Base-by-base conservation (phyloP, 2,329 filamentous ascomycete genomes). In the Alternaria gaisen region DNA sequence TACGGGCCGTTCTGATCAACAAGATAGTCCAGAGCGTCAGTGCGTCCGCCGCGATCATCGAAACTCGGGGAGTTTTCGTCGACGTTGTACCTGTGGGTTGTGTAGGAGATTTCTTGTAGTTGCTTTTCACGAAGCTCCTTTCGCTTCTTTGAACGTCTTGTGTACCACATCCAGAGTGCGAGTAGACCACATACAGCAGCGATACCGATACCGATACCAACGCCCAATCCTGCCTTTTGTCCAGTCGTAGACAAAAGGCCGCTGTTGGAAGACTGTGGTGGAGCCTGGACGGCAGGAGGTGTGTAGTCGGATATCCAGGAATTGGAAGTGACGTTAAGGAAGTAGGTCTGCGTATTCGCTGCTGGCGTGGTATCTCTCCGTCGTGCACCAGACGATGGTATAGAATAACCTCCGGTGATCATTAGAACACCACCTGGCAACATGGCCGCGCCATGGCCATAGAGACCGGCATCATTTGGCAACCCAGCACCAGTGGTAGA, bases 271-370 rank as follows among this genome's bases (percentile, higher is more conserved):
- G 69, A 56, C 14, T 61, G 43, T 4, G 67, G 46, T 26, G 41
- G 51, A 32, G 24, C 67, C 8, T 65, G 58, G 5, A 67, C 56
- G 2, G 72, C 65, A 3, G 84, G 84, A 40, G 85, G 84, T 2
- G 79, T 80, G 66, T 91, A 91, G 4, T 83, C 81, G 2, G 82
- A 79, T 2, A 84, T 71, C 88, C 88, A 91, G 10, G 79, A 77
- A 63, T 83, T 84, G 7, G 88, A 88, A 1, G 86, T 88, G 3
- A 84, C 80, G 68, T 91, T 90, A 76, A 87, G 86, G 51, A 90
- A 84, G 67, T 85, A 84, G 8, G 83, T 71, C 64, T 83, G 69
- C n/a, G 78, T 77, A 69, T 83, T 86, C 51, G 74, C 56, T 5
- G 71, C 67, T 34, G 75, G 68, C 8, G 63, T 69, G 3, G 76